These are phyloP conservation scores for Pichia heedii DNA, from an alignment of 805 yeast genomes.

Conservation along the genomic window DNA sequence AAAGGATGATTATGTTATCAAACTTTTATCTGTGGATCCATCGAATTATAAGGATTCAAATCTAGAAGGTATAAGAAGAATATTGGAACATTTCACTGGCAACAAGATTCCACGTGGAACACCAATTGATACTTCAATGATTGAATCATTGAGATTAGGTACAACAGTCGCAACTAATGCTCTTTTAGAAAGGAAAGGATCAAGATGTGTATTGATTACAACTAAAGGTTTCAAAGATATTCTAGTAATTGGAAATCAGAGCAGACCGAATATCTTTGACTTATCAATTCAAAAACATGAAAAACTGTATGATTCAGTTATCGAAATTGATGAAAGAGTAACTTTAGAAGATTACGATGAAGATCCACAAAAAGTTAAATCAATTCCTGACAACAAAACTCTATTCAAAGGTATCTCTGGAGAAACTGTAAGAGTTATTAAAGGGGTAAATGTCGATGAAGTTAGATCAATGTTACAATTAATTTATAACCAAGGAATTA, in stretches of 20 bases:
- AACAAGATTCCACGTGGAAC: constrained; percentile 47
- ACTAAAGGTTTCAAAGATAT: constrained; percentile 86
- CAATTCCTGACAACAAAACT: constrained; percentile 24
- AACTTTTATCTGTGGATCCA: constrained; percentile 83
- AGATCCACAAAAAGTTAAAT: constrained; percentile 40
- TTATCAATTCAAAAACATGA: constrained; percentile 64
- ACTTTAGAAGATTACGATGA: constrained; percentile 76
- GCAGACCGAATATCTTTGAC: constrained; percentile 85
- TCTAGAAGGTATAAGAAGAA: constrained; percentile 78
- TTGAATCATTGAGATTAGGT: constrained; percentile 75
- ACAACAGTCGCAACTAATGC: constrained; percentile 97
- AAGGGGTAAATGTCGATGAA: constrained; percentile 38
- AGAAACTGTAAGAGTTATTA: constrained; percentile 52
- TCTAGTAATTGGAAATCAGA: constrained; percentile 78
- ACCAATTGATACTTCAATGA: constrained; percentile 52
- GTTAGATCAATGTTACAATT: constrained; percentile 34
- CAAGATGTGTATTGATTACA: constrained; percentile 73
- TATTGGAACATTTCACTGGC: constrained; percentile 53
- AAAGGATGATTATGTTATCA: constrained; percentile 58
- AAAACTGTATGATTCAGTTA: constrained; percentile 63
- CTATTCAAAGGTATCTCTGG: constrained; percentile 55
- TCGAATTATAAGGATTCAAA: constrained; percentile 85
- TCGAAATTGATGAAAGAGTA: constrained; percentile 85
- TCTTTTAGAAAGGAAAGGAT: constrained; percentile 85
- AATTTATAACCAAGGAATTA: constrained; percentile 48